Conservation (phyloP, 2,329 filamentous ascomycete species). For the Colletotrichum sp. region DNA sequence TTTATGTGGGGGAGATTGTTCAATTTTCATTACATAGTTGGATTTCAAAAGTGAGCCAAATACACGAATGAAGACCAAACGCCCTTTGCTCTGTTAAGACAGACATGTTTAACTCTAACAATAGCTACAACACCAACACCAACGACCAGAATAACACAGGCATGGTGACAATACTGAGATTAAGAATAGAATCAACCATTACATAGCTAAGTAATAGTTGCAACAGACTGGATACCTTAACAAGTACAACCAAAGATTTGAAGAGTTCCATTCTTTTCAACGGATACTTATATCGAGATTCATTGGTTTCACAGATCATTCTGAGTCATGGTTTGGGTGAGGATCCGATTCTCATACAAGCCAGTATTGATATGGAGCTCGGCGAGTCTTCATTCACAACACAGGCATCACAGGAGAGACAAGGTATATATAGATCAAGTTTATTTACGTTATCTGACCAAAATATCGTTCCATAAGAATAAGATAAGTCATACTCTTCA, state of each 20-base stretch:
- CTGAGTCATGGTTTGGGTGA: not conserved
- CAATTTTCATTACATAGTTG: not conserved
- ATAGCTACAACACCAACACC: not conserved
- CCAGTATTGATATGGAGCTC: not conserved
- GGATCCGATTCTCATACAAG: too few species aligned
- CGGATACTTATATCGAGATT: not conserved
- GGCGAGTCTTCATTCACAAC: not conserved
- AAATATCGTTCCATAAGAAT: not conserved
- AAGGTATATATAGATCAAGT: not conserved
- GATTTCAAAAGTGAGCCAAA: not conserved
- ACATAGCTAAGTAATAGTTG: too few species aligned
- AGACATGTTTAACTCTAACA: not conserved
- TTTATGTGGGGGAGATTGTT: not conserved
- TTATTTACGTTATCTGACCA: not conserved
- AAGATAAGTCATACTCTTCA: not conserved
- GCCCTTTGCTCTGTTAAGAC: not conserved
- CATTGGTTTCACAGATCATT: not conserved
- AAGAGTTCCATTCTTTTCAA: not conserved
- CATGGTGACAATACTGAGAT: too few species aligned
- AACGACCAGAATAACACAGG: not conserved
- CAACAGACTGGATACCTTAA: not conserved
- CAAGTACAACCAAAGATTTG: not conserved
- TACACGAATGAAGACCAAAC: fast-evolving
- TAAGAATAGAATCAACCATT: too few species aligned
- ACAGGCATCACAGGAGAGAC: not conserved